Percentiles rank a stretch among this genome's conserved stretches.
These are phyloP conservation scores for Penicillium capsulatum DNA, from an alignment of 2,329 filamentous ascomycete species.

Conservation along the genomic window DNA sequence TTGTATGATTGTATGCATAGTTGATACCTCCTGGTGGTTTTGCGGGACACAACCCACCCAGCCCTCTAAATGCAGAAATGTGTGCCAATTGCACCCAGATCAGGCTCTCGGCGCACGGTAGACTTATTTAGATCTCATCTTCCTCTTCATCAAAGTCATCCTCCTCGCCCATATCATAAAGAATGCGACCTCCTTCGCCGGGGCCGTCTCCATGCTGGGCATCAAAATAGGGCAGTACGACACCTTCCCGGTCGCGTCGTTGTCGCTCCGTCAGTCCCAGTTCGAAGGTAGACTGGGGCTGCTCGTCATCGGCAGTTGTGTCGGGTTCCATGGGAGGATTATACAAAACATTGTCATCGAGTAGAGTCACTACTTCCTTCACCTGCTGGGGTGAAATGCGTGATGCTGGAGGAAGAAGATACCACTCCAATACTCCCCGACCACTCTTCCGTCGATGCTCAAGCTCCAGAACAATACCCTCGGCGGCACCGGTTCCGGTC, in stretches of 20 bases:
- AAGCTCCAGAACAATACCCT: constrained; percentile 71
- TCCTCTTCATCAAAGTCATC: constrained; percentile 97
- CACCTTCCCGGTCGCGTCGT: constrained; percentile 75
- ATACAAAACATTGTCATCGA: constrained; percentile 75
- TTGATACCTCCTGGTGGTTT: constrained; percentile 29
- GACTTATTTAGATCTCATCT: constrained; percentile 69
- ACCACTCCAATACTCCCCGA: constrained; percentile 68
- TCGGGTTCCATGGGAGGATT: constrained; percentile 45
- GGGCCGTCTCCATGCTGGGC: constrained; percentile 69
- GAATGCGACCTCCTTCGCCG: constrained; percentile 83
- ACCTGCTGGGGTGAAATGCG: constrained; percentile 44
- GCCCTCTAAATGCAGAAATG: neutral
- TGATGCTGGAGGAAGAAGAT: constrained; percentile 51
- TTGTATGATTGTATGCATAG: constrained; percentile 38
- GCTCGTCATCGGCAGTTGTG: constrained; percentile 46
- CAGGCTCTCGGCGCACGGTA: neutral
- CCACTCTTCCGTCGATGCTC: constrained; percentile 83
- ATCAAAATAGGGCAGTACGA: constrained; percentile 94
- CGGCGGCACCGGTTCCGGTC: constrained; percentile 38
- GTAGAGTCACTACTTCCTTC: constrained; percentile 55
- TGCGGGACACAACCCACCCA: neutral
- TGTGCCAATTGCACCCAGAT: neutral
- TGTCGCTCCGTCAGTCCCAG: constrained; percentile 88
- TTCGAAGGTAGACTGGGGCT: constrained; percentile 74
- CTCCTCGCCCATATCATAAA: constrained; percentile 95